Evolutionary conservation across 345 rosid species (phyloP).

Genomic region (Rhodomyrtus tomentosa): DNA sequence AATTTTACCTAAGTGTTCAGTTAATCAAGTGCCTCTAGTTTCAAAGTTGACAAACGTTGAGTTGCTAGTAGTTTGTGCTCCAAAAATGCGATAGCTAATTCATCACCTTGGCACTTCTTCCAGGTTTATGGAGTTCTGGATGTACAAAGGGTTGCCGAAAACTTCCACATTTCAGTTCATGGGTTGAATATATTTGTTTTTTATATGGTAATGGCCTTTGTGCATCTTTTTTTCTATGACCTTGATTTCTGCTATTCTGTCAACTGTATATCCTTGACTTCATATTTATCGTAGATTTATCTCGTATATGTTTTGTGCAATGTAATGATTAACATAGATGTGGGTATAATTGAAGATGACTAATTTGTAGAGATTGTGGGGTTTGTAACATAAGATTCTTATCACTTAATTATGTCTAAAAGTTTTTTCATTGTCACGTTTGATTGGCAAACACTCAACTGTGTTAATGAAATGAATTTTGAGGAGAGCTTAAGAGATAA

Average conservation of each 20-base stretch:
- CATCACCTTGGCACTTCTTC: conserved; percentile 4
- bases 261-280: background rate
- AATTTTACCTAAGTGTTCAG: background rate
- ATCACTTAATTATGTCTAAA: background rate
- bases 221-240: background rate
- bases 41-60: background rate
- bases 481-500: background rate
- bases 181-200: conserved; percentile 91
- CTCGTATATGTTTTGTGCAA: background rate
- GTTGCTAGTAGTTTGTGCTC: background rate
- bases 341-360: background rate
- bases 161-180: conserved; percentile 96
- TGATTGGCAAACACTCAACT: background rate
- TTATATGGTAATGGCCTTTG: conserved; percentile 45
- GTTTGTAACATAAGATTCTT: background rate
- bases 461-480: background rate
- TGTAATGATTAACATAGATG: background rate
- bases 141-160: conserved; percentile 98
- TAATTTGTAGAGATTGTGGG: background rate
- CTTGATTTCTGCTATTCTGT: background rate
- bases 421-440: background rate
- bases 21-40: background rate
- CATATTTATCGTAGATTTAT: background rate
- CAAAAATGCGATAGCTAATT: conserved; percentile 1
- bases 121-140: conserved; percentile 91